These are phyloP conservation scores for Ophiostoma novo-ulmi DNA, from an alignment of 2,329 filamentous ascomycete genomes.

Conservation along the genomic window DNA sequence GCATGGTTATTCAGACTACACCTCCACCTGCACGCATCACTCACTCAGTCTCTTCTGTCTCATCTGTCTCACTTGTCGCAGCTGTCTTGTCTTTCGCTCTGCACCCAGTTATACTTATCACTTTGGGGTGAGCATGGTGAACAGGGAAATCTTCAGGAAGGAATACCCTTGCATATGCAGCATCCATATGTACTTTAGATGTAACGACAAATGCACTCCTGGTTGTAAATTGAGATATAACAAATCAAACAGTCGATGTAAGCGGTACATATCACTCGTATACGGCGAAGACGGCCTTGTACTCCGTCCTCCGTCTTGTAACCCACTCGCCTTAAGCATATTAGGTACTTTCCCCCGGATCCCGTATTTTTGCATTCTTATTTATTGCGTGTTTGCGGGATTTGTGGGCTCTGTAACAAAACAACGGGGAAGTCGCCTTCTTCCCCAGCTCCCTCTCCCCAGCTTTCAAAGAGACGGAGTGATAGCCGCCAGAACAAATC, in stretches of 20 bases:
- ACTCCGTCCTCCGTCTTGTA: slow-evolving; percentile 1
- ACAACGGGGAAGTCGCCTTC: slow-evolving; percentile 1
- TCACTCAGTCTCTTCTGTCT: background rate
- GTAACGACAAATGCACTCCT: background rate
- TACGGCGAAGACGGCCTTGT: background rate
- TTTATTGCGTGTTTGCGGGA: background rate
- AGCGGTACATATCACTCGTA: background rate
- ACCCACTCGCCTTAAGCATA: background rate
- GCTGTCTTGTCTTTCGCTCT: background rate
- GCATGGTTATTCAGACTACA: background rate
- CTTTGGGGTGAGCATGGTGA: background rate
- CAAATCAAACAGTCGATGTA: background rate
- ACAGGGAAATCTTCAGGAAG: background rate
- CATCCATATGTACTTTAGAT: background rate
- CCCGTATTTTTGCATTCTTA: background rate
- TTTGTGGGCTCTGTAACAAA: background rate
- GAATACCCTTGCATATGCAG: background rate
- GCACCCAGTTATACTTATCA: no score
- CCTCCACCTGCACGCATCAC: background rate
- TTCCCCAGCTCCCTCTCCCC: background rate
- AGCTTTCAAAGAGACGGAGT: background rate
- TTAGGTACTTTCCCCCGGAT: slow-evolving; percentile 1
- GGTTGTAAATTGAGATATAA: background rate
- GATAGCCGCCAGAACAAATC: background rate
- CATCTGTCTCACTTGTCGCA: background rate